These are phyloP conservation scores for Voacanga thouarsii DNA, from an alignment of 257 asterid species.

Conservation along the genomic window DNA sequence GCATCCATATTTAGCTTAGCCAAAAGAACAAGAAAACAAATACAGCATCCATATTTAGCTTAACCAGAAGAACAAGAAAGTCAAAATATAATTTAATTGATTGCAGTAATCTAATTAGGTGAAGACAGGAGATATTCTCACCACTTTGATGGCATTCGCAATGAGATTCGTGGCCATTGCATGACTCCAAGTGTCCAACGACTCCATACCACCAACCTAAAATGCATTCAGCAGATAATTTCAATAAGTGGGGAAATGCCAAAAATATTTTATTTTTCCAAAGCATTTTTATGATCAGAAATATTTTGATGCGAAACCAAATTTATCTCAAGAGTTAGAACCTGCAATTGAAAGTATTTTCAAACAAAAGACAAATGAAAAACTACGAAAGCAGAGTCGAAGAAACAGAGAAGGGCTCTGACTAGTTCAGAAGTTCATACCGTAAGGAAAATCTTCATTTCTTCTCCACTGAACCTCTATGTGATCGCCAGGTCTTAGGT, in stretches of 20 bases:
- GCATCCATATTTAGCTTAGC: background rate
- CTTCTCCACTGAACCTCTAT: constrained; percentile 94
- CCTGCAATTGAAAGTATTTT: background rate
- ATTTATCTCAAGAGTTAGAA: background rate
- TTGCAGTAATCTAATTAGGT: background rate
- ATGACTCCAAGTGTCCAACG: constrained; percentile 80
- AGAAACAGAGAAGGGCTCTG: background rate
- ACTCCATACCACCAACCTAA: constrained; percentile 99
- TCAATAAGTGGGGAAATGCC: constrained; percentile 11
- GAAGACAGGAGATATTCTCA: constrained; percentile 18
- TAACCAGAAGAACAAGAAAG: background rate
- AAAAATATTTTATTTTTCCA: background rate
- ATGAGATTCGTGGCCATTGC: constrained; percentile 44
- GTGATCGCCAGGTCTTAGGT: constrained; percentile 80
- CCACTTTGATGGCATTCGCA: constrained; percentile 74
- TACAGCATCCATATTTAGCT: background rate
- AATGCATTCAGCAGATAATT: constrained; percentile 17
- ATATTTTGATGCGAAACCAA: background rate
- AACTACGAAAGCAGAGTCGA: background rate
- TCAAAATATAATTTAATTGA: background rate
- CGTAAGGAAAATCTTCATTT: constrained; percentile 71
- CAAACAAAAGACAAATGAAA: background rate
- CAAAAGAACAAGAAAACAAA: background rate
- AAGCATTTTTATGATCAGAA: background rate
- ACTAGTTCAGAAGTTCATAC: constrained; percentile 33